Conservation (phyloP, 2,329 filamentous ascomycete species). For the Cladosporium austrohemisphaericum region DNA sequence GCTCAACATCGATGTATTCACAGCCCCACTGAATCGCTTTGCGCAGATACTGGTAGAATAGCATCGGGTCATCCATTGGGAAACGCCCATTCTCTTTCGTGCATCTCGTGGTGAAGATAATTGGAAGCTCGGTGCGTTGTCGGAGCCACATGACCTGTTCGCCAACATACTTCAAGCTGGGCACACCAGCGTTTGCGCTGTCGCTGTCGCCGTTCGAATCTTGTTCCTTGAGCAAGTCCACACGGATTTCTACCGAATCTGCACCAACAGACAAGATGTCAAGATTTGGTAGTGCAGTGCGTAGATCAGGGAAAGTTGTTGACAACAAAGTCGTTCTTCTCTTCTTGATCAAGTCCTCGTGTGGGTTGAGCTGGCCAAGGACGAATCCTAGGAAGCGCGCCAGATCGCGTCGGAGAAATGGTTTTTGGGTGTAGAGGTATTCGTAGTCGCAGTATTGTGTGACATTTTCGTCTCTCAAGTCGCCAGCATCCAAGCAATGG, state of each 20-base stretch:
- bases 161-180: conserved; percentile 78
- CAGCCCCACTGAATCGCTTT: conserved; percentile 84
- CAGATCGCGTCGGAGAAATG: conserved; percentile 71
- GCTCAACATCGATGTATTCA: conserved; percentile 84
- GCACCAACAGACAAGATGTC: conserved; percentile 84
- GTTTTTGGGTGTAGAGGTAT: conserved; percentile 72
- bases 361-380: conserved; percentile 72
- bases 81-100: conserved; percentile 79
- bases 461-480: conserved; percentile 53
- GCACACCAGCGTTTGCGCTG: conserved; percentile 46
- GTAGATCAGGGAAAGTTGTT: conserved; percentile 82
- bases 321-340: conserved; percentile 79
- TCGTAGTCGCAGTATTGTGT: conserved; percentile 75
- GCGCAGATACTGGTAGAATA: conserved; percentile 77
- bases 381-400: conserved; percentile 76
- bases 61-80: conserved; percentile 71
- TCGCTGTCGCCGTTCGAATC: conserved; percentile 59
- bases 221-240: conserved; percentile 75
- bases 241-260: conserved; percentile 79
- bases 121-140: conserved; percentile 80
- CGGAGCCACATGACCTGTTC: conserved; percentile 81
- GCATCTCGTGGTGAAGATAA: conserved; percentile 83
- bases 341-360: conserved; percentile 73
- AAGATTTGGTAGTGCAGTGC: conserved; percentile 75
- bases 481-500: conserved; percentile 68